Evolutionary conservation across 352 stramenopile species (phyloP).

Genomic region (Albugo laibachii): DNA sequence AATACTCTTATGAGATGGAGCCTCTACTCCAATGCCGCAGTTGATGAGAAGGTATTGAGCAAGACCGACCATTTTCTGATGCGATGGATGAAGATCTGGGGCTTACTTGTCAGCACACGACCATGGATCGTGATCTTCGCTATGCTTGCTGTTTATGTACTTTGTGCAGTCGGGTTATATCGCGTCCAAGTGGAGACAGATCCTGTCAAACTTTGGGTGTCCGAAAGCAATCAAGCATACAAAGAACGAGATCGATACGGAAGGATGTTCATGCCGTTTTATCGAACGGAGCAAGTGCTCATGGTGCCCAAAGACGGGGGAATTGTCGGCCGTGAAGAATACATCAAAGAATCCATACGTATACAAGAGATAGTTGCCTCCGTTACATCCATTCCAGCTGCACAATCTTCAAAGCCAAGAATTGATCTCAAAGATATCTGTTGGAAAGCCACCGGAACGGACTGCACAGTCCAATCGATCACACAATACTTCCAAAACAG

Average conservation of each 20-base stretch:
- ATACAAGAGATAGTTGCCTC: conserved; percentile 18
- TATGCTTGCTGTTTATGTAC: conserved; percentile 7
- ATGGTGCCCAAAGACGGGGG: conserved; percentile 30
- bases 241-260: conserved; percentile 20
- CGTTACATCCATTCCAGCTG: conserved; percentile 1
- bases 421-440: conserved; percentile 24
- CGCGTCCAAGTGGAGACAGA: conserved; percentile 22
- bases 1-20: not conserved
- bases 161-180: conserved; percentile 10
- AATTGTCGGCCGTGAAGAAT: conserved; percentile 14
- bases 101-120: conserved; percentile 14
- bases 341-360: conserved; percentile 24
- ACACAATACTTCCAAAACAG: conserved; percentile 50
- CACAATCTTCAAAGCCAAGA: conserved; percentile 7
- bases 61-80: conserved; percentile 13
- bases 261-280: conserved; percentile 34
- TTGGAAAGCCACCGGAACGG: conserved; percentile 28
- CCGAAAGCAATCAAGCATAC: conserved; percentile 19
- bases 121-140: conserved; percentile 8
- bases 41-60: conserved; percentile 10
- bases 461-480: conserved; percentile 33
- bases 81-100: conserved; percentile 17
- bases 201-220: conserved; percentile 32
- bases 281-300: conserved; percentile 28
- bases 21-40: conserved; percentile 5